Base-by-base conservation (phyloP, 495 filamentous ascomycete species). In the Halenospora varia region DNA sequence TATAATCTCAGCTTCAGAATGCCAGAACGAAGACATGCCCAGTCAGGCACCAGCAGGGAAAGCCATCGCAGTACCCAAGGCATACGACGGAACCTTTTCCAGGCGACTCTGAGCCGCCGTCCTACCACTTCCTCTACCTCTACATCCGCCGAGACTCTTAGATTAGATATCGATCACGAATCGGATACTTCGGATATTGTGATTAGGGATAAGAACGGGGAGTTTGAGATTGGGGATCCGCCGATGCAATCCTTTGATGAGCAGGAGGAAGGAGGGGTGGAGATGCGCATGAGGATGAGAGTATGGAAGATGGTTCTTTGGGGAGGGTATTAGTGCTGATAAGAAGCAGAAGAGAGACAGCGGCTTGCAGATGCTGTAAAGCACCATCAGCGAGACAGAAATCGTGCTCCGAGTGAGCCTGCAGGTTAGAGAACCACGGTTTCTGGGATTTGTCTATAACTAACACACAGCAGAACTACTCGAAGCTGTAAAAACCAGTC, bases 191-290 rank as follows among this genome's bases (percentile, higher is more conserved):
- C 76, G 39, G 89, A 92, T 35, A 92, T 95, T 29, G 84, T 93
- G 9, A 82, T 88, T 13, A 78, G 85, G 60, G 85, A 94, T 68
- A 76, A 85, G 67, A 85, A 88, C 67, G 91, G 91, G 42, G 80
- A 83, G 51, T 86, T 88, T 59, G 82, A 87, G 62, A 66, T 92
- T n/a, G 83, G 82, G 51, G 82, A 89, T 53, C 88, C 87, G 82
- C 52, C 63, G 60, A 49, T 63, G 56, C 58, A 55, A n/a, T 66
- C 66, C 15, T 66, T 75, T 47, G 76, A 81, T 42, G 70, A 73
- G 20, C 66, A 62, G 50, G 71, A 76, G 53, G 78, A 77, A 65
- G 69, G 62, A 63, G 75, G 67, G 20, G 66, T 73, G 67, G 25
- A 60, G 69, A 68, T 63, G 73, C 64, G 41, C 60, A 63, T 71